Base-by-base conservation (phyloP, 306 rosid genomes). In the Lupinus albus region DNA sequence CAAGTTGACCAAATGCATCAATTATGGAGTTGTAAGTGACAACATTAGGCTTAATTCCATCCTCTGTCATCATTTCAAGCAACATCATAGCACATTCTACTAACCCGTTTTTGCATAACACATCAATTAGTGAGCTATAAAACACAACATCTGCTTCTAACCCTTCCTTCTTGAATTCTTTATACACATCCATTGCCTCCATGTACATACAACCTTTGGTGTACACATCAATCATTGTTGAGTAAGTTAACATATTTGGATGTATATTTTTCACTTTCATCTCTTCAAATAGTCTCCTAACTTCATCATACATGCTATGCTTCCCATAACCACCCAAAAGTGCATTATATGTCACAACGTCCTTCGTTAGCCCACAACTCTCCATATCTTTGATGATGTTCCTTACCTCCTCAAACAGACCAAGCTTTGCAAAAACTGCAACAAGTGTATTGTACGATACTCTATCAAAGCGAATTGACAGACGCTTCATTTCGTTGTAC, bases 291-390 rank as follows among this genome's bases (percentile, higher is more conserved):
- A 76, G 35, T 65, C 77, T 76, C 59, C 63, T 73, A 51, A 88
- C 94, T 64, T 89, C 89, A 16, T 74, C 78, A 68, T 80, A 86
- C 83, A 72, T 88, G 58, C 85, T 85, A 17, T 88, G 90, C 77
- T 84, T 93, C 54, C 98, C 98, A 76, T 83, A 90, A 21, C 99
- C 99, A 48, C 80, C 89, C 8, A 93, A 79, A 58, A 93, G 90
- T 30, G 97, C 91, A 78, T 93, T 93, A 71, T 84, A 93, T 5
- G 94, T 89, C 7, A 90, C 97, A 21, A 79, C 88, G 42, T 86
- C 97, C 69, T 79, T 88, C 46, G 15, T 75, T 14, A 89, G 77
- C 53, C 98, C 96, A 72, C 86, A 81, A 48, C 61, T 61, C 79
- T 86, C 94, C 98, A 93, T 93, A 84, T 89, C 94, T 78, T 53